These are phyloP conservation scores for Parachlorella kessleri DNA, from an alignment of 139 green algal species.

Conservation along the genomic window DNA sequence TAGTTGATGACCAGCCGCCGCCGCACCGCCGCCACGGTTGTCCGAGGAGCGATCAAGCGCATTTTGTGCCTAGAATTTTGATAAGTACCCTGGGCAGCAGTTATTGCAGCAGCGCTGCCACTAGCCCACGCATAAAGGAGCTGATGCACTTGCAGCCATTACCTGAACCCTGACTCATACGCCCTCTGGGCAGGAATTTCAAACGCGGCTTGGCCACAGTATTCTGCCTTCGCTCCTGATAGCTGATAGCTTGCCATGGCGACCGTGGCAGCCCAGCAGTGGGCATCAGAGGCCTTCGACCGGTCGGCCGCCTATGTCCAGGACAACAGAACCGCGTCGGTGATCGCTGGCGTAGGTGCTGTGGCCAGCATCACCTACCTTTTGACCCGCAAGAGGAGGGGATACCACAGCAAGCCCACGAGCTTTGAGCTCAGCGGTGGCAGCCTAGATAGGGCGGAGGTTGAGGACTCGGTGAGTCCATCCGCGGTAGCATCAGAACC, in stretches of 20 bases:
- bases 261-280: neutral
- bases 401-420: conserved; percentile 53
- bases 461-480: conserved; percentile 54
- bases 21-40: too few species aligned
- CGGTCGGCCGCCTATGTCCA: conserved; percentile 7
- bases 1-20: too few species aligned
- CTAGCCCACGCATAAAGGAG: too few species aligned
- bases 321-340: conserved; percentile 40
- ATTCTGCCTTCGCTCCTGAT: too few species aligned
- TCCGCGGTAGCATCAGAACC: neutral
- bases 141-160: too few species aligned
- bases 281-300: neutral
- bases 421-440: conserved; percentile 73
- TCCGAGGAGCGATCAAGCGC: too few species aligned
- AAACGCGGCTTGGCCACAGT: too few species aligned
- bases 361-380: conserved; percentile 8
- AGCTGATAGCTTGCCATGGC: neutral
- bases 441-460: conserved; percentile 59
- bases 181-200: too few species aligned
- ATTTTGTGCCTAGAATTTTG: too few species aligned
- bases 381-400: neutral
- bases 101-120: too few species aligned
- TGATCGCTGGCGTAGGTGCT: conserved; percentile 16
- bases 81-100: too few species aligned
- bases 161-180: too few species aligned